phyloP scores from a whole-genome alignment of 257 asterid genomes.

The Jaltomata sinuosa region DNA sequence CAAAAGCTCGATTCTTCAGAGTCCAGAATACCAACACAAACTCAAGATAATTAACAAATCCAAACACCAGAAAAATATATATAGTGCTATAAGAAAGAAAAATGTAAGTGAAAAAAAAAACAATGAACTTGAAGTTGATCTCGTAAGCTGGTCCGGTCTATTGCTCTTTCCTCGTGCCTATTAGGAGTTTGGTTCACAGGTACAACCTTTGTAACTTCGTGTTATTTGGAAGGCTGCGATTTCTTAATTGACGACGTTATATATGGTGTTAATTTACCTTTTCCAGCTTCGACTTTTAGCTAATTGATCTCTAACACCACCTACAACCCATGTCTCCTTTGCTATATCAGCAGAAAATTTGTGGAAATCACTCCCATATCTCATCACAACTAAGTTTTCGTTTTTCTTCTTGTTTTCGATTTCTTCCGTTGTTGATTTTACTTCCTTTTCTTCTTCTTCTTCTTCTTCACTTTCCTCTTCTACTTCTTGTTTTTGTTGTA shows the following conservation, averaged over 20 bases:
- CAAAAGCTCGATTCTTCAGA: background rate
- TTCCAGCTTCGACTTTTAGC: slow-evolving; percentile 70
- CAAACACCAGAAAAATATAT: background rate
- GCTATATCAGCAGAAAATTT: slow-evolving; percentile 48
- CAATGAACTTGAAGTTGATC: background rate
- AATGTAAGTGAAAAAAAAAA: background rate
- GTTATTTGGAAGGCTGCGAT: background rate
- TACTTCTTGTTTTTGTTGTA: slow-evolving; percentile 14
- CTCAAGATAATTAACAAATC: background rate
- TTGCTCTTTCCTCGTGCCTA: background rate
- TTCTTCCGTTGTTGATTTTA: background rate
- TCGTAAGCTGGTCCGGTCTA: background rate
- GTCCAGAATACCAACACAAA: background rate
- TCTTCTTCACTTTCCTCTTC: background rate
- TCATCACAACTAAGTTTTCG: slow-evolving; percentile 36
- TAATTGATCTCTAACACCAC: slow-evolving; percentile 48
- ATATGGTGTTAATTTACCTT: slow-evolving; percentile 30
- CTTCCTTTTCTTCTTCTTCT: background rate
- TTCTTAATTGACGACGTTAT: background rate
- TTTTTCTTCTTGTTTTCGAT: slow-evolving; percentile 15
- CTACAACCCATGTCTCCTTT: slow-evolving; percentile 65
- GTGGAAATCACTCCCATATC: slow-evolving; percentile 40
- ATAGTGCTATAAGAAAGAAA: background rate
- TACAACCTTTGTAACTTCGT: background rate
- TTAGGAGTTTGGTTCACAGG: background rate